Evolutionary conservation across 2,329 filamentous ascomycete genomes (phyloP).

Genomic region (Blastomyces percursus): DNA sequence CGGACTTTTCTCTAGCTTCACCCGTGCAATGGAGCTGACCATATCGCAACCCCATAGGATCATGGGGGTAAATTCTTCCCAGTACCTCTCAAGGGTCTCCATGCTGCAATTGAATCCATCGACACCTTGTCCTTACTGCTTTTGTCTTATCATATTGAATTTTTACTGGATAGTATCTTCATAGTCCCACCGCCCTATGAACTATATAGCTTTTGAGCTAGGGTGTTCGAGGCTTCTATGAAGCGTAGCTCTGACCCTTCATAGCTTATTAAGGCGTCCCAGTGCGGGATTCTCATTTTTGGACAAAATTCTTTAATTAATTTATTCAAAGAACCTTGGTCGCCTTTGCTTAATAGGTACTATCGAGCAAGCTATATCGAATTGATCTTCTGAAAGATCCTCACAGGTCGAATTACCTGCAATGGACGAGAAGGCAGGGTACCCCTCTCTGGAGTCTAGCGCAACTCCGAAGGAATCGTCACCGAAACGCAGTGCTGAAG

Average conservation of each 20-base stretch:
- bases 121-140: background rate
- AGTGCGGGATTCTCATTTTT: background rate
- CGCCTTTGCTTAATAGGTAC: background rate
- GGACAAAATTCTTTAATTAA: background rate
- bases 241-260: background rate
- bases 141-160: background rate
- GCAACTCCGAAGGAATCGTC: background rate
- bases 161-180: background rate
- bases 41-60: background rate
- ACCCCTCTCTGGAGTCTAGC: conserved; percentile 4
- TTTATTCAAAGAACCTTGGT: background rate
- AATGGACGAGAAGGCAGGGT: background rate
- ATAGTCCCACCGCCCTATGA: no score
- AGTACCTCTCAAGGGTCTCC: background rate
- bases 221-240: background rate
- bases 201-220: no score
- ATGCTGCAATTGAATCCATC: background rate
- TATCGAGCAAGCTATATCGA: background rate
- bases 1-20: background rate
- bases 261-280: background rate
- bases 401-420: background rate
- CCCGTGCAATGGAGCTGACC: no score
- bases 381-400: background rate
- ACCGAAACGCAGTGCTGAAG: conserved; percentile 9
- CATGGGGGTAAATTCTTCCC: background rate